These are phyloP conservation scores for Phytophthora palmivora DNA, from an alignment of 352 stramenopile species.

Conservation along the genomic window DNA sequence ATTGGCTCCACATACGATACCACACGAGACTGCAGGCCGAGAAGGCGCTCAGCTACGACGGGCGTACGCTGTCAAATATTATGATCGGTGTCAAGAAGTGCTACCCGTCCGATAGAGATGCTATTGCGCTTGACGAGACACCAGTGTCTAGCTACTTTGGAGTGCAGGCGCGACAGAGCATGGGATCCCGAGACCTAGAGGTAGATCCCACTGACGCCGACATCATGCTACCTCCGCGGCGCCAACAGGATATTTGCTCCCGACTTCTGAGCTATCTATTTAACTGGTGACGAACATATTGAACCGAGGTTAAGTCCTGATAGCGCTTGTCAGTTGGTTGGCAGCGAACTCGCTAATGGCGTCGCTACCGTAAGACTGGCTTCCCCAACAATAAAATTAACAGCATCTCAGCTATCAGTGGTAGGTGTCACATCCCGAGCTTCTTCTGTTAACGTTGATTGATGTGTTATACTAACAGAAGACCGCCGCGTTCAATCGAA, in stretches of 20 bases:
- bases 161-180: conserved; percentile 47
- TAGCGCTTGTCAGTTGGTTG: too few species aligned
- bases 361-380: too few species aligned
- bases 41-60: conserved; percentile 80
- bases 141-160: conserved; percentile 66
- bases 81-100: conserved; percentile 89
- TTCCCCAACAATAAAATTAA: too few species aligned
- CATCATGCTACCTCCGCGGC: conserved; percentile 82
- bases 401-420: conserved; percentile 11
- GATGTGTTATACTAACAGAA: too few species aligned
- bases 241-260: conserved; percentile 82
- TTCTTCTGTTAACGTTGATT: too few species aligned
- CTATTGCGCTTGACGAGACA: conserved; percentile 59
- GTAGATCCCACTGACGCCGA: conserved; percentile 82
- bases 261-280: conserved; percentile 85
- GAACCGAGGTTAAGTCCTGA: too few species aligned
- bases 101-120: conserved; percentile 68
- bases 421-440: too few species aligned
- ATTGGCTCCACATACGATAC: conserved; percentile 87
- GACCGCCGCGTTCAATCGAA: too few species aligned
- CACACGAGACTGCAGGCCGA: conserved; percentile 81
- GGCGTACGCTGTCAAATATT: conserved; percentile 64
- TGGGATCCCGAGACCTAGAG: conserved; percentile 66
- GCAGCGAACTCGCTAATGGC: too few species aligned
- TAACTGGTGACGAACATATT: conserved; percentile 63